These are phyloP conservation scores for Chaetomium sp. DNA, from an alignment of 2,329 filamentous ascomycete species.

Conservation along the genomic window DNA sequence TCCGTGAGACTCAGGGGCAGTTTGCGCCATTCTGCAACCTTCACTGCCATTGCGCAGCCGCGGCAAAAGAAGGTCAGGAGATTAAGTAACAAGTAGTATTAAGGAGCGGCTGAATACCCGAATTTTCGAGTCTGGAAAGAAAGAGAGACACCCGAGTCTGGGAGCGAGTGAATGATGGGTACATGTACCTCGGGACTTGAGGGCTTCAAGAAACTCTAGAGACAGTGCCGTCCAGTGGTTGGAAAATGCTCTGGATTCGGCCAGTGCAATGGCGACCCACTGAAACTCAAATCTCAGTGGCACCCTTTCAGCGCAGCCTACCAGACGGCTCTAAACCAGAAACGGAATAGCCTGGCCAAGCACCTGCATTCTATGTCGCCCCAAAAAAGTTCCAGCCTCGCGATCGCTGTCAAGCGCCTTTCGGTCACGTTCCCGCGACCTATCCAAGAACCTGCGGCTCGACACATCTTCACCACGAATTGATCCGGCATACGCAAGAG, in stretches of 20 bases:
- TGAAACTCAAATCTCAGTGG: neutral
- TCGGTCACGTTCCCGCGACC: conserved; percentile 3
- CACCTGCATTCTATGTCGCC: conserved; percentile 14
- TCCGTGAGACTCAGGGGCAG: conserved; percentile 77
- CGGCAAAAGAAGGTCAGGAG: neutral
- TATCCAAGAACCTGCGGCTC: conserved; percentile 1
- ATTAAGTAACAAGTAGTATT: neutral
- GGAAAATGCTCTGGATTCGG: neutral
- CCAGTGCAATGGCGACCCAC: neutral
- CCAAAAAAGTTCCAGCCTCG: conserved; percentile 44
- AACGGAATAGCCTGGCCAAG: conserved; percentile 24
- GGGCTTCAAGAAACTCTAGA: neutral
- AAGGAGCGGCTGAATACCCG: neutral
- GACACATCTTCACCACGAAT: conserved; percentile 10
- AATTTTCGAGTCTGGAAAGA: neutral
- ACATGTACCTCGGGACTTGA: no score
- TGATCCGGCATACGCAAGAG: neutral
- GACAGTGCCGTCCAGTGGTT: neutral
- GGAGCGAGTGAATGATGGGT: neutral
- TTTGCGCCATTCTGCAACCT: conserved; percentile 75
- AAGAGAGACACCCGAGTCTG: neutral
- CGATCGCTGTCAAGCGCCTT: conserved; percentile 9
- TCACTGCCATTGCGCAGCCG: conserved; percentile 20
- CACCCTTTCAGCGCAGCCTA: neutral
- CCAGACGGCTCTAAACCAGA: conserved; percentile 20